Conservation (phyloP, 2,329 filamentous ascomycete species). For the Alternaria ventricosa region DNA sequence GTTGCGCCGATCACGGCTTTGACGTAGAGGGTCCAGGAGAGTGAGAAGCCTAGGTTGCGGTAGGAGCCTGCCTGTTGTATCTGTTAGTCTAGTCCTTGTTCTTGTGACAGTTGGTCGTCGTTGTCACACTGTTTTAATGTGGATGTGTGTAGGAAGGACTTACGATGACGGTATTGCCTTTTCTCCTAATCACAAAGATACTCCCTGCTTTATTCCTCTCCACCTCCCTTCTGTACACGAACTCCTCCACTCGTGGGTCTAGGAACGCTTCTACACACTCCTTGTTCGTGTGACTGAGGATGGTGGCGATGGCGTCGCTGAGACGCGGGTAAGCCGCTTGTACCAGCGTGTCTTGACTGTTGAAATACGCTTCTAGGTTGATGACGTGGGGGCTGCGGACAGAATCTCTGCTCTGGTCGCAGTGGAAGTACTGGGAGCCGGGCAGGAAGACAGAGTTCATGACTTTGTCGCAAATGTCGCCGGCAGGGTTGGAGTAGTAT, state of each 20-base stretch:
- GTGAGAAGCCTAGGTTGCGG: slow-evolving; percentile 20
- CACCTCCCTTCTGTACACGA: slow-evolving; percentile 20
- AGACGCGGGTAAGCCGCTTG: slow-evolving; percentile 17
- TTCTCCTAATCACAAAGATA: slow-evolving; percentile 10
- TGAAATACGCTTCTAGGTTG: slow-evolving; percentile 9
- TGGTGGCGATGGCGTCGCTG: slow-evolving; percentile 21
- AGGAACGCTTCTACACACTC: slow-evolving; percentile 22
- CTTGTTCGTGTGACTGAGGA: slow-evolving; percentile 16
- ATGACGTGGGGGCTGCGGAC: slow-evolving; percentile 5
- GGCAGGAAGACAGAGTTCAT: neutral
- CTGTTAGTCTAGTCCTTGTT: neutral
- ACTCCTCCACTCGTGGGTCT: slow-evolving; percentile 11
- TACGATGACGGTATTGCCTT: slow-evolving; percentile 12
- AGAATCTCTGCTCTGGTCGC: neutral
- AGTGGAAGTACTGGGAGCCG: neutral
- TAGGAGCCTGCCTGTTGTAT: slow-evolving; percentile 16
- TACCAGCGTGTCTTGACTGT: neutral
- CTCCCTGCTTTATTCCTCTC: slow-evolving; percentile 1
- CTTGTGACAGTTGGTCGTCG: neutral
- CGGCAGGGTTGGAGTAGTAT: slow-evolving; percentile 4
- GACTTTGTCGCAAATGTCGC: slow-evolving; percentile 13
- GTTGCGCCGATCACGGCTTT: slow-evolving; percentile 7
- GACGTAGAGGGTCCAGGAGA: slow-evolving; percentile 22
- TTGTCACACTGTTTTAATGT: neutral
- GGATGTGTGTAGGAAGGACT: neutral